Evolutionary conservation across 768 basidiomycete genomes (phyloP).

Genomic region (Tulasnella sp.): DNA sequence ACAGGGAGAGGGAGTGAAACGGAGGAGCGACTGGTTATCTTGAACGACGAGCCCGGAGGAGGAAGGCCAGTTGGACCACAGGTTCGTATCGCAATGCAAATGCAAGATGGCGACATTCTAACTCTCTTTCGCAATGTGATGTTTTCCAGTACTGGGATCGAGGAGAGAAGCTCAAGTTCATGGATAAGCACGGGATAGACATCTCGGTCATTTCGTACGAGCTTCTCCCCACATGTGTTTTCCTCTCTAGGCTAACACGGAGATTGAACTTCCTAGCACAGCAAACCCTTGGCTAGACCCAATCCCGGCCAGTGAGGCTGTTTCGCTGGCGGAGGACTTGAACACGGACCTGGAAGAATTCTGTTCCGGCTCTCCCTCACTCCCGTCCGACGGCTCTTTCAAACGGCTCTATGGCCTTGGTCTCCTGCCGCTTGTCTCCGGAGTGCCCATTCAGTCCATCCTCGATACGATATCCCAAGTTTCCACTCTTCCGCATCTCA

Average conservation of each 20-base stretch:
- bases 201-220: constrained; percentile 37
- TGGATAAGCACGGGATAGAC: constrained; percentile 69
- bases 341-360: constrained; percentile 80
- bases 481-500: constrained; percentile 63
- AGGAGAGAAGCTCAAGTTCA: constrained; percentile 77
- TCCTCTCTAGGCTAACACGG: neutral
- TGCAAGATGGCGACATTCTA: constrained; percentile 21
- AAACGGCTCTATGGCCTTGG: constrained; percentile 84
- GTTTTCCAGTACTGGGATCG: constrained; percentile 70
- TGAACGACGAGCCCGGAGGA: constrained; percentile 77
- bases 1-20: constrained; percentile 48
- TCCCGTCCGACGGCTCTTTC: constrained; percentile 45
- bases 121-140: neutral
- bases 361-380: constrained; percentile 65
- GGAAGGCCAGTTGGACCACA: constrained; percentile 82
- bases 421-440: constrained; percentile 77
- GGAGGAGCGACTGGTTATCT: constrained; percentile 74
- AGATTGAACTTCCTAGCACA: constrained; percentile 51
- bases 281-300: constrained; percentile 96
- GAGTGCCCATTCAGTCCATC: constrained; percentile 57
- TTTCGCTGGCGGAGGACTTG: constrained; percentile 65
- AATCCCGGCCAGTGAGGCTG: constrained; percentile 68
- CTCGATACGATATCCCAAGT: constrained; percentile 72
- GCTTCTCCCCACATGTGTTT: neutral
- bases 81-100: constrained; percentile 43